Evolutionary conservation across 257 asterid genomes (phyloP).

Genomic region (Cordia subcordata): DNA sequence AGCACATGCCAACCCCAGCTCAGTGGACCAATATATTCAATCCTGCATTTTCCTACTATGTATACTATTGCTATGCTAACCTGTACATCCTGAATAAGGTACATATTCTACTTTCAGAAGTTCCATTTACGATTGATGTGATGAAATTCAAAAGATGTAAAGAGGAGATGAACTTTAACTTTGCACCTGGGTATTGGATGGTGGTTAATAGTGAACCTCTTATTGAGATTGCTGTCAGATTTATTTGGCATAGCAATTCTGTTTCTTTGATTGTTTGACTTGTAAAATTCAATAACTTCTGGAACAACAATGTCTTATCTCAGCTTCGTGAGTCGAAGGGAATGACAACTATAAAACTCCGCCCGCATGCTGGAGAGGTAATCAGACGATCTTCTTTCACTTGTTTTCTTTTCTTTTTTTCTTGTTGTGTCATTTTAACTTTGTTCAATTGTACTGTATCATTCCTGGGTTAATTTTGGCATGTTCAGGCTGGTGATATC

Average conservation of each 20-base stretch:
- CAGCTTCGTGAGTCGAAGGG: constrained; percentile 99
- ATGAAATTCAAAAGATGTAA: too few relatives aligned
- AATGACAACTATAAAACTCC: constrained; percentile 86
- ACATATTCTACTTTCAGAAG: neutral
- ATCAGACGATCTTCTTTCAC: neutral
- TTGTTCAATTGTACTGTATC: neutral
- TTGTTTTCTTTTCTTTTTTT: neutral
- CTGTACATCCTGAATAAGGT: constrained; percentile 96
- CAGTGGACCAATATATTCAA: constrained; percentile 92
- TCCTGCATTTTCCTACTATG: constrained; percentile 93
- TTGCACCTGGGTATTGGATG: too few relatives aligned
- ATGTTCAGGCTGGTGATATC: constrained; percentile 85
- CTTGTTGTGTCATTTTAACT: too few relatives aligned
- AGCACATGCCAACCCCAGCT: constrained; percentile 97
- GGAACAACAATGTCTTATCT: constrained; percentile 17
- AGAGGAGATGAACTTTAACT: too few relatives aligned
- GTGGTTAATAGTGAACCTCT: too few relatives aligned
- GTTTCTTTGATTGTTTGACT: neutral
- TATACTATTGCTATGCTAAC: constrained; percentile 96
- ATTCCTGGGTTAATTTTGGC: neutral
- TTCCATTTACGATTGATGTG: neutral
- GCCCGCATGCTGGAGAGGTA: constrained; percentile 99
- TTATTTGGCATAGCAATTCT: neutral
- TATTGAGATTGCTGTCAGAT: neutral
- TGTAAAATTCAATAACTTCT: constrained; percentile 11